These are phyloP conservation scores for Elongisporangium senticosum DNA, from an alignment of 352 stramenopile species.

Conservation along the genomic window DNA sequence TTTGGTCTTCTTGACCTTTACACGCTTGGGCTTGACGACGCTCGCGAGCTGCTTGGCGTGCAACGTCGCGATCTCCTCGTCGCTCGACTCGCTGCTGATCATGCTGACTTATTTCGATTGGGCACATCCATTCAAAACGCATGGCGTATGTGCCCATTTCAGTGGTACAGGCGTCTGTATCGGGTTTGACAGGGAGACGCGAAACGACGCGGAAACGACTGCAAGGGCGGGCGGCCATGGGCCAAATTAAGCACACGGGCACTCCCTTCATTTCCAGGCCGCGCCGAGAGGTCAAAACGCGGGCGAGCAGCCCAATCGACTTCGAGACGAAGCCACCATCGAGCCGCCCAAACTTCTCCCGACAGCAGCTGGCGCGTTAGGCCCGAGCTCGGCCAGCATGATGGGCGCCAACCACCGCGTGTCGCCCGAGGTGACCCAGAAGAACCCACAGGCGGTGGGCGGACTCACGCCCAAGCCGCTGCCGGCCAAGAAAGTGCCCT, in stretches of 20 bases:
- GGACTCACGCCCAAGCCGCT: slow-evolving; percentile 47
- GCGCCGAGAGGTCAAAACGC: background rate
- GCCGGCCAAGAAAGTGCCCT: slow-evolving; percentile 19
- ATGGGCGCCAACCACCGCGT: slow-evolving; percentile 46
- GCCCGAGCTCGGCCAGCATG: slow-evolving; percentile 5
- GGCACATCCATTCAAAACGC: background rate
- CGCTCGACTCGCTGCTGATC: slow-evolving; percentile 88
- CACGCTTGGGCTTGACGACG: slow-evolving; percentile 9
- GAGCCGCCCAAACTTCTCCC: background rate
- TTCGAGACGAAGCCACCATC: background rate
- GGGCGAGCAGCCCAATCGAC: background rate
- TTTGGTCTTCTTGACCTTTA: slow-evolving; percentile 26
- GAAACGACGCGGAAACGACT: background rate
- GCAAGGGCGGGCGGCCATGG: too few relatives aligned
- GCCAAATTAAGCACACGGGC: too few relatives aligned
- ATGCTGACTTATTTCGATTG: slow-evolving; percentile 7
- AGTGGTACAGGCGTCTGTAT: background rate
- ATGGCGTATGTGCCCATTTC: background rate
- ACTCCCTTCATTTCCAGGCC: background rate
- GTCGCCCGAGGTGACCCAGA: slow-evolving; percentile 65
- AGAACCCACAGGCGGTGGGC: slow-evolving; percentile 38
- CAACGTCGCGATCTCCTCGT: slow-evolving; percentile 79
- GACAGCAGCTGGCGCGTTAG: background rate
- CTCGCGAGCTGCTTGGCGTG: slow-evolving; percentile 32
- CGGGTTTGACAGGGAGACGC: background rate